Conservation (phyloP, 2,329 filamentous ascomycete species). For the Sporothrix humicola region DNA sequence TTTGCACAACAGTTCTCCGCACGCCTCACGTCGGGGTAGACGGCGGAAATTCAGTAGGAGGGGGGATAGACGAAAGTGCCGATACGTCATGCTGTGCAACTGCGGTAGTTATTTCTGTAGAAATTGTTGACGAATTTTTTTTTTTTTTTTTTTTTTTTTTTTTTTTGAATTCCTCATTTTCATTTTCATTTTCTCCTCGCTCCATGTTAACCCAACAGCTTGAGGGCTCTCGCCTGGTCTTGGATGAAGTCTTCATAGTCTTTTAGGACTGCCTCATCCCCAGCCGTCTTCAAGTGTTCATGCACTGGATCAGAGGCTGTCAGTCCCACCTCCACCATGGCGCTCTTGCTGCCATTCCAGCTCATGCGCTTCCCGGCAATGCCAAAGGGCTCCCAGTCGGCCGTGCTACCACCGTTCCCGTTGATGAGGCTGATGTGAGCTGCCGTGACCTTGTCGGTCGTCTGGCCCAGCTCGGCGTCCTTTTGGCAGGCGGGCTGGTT, state of each 20-base stretch:
- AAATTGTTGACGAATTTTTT: neutral
- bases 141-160: neutral
- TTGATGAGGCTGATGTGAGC: conserved; percentile 16
- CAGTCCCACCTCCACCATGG: neutral
- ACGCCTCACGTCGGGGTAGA: neutral
- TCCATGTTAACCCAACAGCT: neutral
- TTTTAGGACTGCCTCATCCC: neutral
- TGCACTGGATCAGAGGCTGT: conserved; percentile 8
- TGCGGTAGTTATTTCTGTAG: neutral
- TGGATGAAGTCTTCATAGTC: conserved; percentile 22
- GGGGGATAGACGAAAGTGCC: neutral
- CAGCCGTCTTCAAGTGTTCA: neutral
- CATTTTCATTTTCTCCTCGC: too few relatives aligned
- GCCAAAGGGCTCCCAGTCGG: conserved; percentile 23
- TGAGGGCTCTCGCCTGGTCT: neutral
- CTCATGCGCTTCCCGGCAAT: conserved; percentile 17
- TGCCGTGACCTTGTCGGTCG: conserved; percentile 23
- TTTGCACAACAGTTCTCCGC: neutral
- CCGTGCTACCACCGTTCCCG: neutral
- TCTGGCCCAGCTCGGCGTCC: conserved; percentile 26
- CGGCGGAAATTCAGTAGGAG: neutral
- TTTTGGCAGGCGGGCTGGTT: conserved; percentile 31
- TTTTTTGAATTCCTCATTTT: neutral
- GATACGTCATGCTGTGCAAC: neutral
- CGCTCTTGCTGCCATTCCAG: conserved; percentile 28